These are phyloP conservation scores for Tephrocybe rancida DNA, from an alignment of 768 basidiomycete genomes.

Conservation along the genomic window DNA sequence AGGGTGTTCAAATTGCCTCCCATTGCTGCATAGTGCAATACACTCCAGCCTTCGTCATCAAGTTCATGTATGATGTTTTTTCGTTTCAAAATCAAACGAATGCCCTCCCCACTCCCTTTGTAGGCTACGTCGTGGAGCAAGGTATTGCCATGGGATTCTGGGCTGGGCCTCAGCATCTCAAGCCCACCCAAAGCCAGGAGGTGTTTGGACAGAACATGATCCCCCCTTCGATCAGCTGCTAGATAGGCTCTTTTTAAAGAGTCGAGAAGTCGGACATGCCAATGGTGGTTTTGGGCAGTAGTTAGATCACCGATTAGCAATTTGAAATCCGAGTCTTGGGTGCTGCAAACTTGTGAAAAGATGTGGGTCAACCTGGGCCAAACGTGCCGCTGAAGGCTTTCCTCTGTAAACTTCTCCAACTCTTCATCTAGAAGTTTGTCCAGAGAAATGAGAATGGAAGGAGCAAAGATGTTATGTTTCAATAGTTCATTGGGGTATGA, in stretches of 20 bases:
- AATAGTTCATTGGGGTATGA: neutral
- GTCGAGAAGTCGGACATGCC: neutral
- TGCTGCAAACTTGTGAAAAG: neutral
- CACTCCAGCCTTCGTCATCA: neutral
- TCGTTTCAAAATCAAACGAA: neutral
- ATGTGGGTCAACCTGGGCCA: neutral
- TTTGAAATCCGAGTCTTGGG: too few relatives aligned
- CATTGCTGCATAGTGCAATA: neutral
- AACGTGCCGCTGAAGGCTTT: neutral
- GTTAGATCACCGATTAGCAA: neutral
- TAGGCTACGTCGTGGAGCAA: neutral
- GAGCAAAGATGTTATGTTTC: neutral
- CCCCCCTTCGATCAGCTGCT: neutral
- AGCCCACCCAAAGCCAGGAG: neutral
- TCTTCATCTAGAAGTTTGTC: neutral
- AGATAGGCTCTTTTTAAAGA: neutral
- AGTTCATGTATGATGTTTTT: neutral
- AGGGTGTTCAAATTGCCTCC: neutral
- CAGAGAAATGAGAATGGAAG: neutral
- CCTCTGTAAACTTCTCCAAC: neutral
- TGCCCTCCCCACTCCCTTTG: neutral
- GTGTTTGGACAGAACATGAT: neutral
- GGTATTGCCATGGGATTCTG: neutral
- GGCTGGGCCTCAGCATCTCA: neutral
- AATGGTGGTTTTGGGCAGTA: neutral